Evolutionary conservation across 2,329 filamentous ascomycete genomes (phyloP).

Genomic region (Colletotrichum orbiculare): DNA sequence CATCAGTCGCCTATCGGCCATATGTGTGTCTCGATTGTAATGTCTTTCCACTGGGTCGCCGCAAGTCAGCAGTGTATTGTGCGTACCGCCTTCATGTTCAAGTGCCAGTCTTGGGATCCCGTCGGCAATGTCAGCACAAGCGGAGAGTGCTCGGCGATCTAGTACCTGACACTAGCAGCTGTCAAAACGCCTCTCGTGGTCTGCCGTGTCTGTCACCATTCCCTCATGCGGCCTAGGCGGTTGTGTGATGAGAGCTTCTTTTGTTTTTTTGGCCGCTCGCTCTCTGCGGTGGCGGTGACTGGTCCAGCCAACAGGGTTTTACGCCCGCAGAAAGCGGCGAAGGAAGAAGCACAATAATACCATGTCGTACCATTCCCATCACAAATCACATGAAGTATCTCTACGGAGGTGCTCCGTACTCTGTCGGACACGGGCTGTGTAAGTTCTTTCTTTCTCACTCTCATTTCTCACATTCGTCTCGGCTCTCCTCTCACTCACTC

Average conservation of each 20-base stretch:
- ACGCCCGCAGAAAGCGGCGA: neutral
- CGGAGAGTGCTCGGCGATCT: neutral
- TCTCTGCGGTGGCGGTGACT: neutral
- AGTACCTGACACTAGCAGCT: neutral
- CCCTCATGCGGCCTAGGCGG: no score
- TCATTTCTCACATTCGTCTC: neutral
- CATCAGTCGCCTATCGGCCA: no score
- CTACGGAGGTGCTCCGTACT: no score
- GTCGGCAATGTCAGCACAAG: neutral
- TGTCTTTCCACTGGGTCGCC: no score
- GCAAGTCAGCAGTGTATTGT: no score
- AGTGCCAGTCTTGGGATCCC: neutral
- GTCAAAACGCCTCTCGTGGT: slow-evolving; percentile 5
- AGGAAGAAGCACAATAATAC: neutral
- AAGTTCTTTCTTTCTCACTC: neutral
- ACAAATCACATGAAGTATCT: no score
- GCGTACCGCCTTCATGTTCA: no score
- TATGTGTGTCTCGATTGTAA: no score
- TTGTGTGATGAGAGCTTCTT: no score
- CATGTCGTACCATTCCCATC: no score
- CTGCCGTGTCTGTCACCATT: neutral
- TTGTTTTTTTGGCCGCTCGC: no score
- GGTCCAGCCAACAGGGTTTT: neutral
- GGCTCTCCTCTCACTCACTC: neutral
- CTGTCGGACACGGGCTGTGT: no score